These are phyloP conservation scores for Ophidiomyces ophidiicola DNA, from an alignment of 2,329 filamentous ascomycete genomes.

Conservation along the genomic window DNA sequence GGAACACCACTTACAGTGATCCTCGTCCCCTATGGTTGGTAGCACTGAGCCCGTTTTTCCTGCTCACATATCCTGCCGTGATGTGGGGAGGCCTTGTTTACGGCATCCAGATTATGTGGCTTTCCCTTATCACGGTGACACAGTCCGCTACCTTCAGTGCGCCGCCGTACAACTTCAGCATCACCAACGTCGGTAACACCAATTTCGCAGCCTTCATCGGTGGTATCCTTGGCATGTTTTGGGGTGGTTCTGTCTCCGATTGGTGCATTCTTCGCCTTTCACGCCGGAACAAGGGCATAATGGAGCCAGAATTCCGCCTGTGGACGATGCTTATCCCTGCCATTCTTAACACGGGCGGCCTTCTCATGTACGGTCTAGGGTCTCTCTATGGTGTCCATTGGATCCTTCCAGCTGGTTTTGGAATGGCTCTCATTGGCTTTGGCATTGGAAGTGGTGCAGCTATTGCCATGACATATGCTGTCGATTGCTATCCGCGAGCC, in stretches of 20 bases:
- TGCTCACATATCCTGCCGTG: slow-evolving; percentile 24
- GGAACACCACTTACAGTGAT: slow-evolving; percentile 15
- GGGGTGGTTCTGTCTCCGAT: slow-evolving; percentile 29
- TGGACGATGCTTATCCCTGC: slow-evolving; percentile 23
- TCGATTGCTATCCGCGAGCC: slow-evolving; percentile 22
- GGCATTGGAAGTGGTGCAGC: slow-evolving; percentile 19
- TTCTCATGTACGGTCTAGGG: slow-evolving; percentile 23
- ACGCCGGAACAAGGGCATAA: slow-evolving; percentile 29
- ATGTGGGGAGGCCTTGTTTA: slow-evolving; percentile 22
- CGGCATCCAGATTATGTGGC: slow-evolving; percentile 22
- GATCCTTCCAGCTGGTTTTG: slow-evolving; percentile 22
- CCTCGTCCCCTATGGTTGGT: slow-evolving; percentile 19
- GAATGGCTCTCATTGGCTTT: slow-evolving; percentile 22
- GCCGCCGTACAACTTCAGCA: slow-evolving; percentile 23
- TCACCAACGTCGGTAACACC: slow-evolving; percentile 20
- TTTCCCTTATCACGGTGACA: slow-evolving; percentile 24
- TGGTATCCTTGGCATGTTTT: slow-evolving; percentile 24
- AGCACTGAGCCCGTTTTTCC: slow-evolving; percentile 21
- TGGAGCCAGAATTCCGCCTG: slow-evolving; percentile 37
- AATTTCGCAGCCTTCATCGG: slow-evolving; percentile 32
- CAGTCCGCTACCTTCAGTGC: slow-evolving; percentile 21
- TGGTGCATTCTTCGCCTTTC: slow-evolving; percentile 27
- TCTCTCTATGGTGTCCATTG: slow-evolving; percentile 20
- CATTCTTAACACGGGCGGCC: slow-evolving; percentile 18
- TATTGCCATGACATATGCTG: slow-evolving; percentile 20